A percentile compares a stretch with the other conserved stretches of the same genome.
These are phyloP conservation scores for Yueomyces sinensis DNA, from an alignment of 805 yeast genomes.

Conservation along the genomic window DNA sequence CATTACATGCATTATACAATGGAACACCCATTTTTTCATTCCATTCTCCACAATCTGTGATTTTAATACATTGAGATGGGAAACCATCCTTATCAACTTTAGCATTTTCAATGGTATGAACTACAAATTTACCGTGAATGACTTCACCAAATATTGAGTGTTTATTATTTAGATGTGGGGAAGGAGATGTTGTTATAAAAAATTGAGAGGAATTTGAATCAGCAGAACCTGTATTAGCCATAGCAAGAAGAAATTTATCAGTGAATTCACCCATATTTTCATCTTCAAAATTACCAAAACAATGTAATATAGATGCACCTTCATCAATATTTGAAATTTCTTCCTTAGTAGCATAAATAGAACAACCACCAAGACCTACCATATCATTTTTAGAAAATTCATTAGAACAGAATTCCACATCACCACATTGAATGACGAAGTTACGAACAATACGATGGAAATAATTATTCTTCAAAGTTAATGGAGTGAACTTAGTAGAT, in stretches of 20 bases:
- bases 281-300: constrained; percentile 34
- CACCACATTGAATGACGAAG: constrained; percentile 64
- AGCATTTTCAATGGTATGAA: constrained; percentile 49
- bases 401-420: constrained; percentile 30
- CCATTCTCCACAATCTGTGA: constrained; percentile 56
- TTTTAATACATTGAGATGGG: constrained; percentile 30
- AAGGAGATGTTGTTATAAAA: constrained; percentile 54
- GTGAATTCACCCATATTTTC: constrained; percentile 37
- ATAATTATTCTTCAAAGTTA: constrained; percentile 30
- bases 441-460: constrained; percentile 57
- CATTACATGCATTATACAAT: constrained; percentile 47
- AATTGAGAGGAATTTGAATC: constrained; percentile 52
- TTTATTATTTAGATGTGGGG: constrained; percentile 63
- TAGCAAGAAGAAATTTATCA: constrained; percentile 40
- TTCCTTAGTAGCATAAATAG: constrained; percentile 25
- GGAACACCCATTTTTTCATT: constrained; percentile 38
- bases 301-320: constrained; percentile 10
- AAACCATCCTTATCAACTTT: constrained; percentile 32
- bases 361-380: constrained; percentile 34
- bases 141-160: constrained; percentile 73
- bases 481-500: constrained; percentile 8
- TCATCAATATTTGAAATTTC: constrained; percentile 6
- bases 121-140: constrained; percentile 50
- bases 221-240: constrained; percentile 44
- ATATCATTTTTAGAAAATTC: constrained; percentile 12